Percentiles rank a stretch among this genome's conserved stretches.
Evolutionary conservation across 768 basidiomycete species (phyloP).

Genomic region (Boletus subparvulus): DNA sequence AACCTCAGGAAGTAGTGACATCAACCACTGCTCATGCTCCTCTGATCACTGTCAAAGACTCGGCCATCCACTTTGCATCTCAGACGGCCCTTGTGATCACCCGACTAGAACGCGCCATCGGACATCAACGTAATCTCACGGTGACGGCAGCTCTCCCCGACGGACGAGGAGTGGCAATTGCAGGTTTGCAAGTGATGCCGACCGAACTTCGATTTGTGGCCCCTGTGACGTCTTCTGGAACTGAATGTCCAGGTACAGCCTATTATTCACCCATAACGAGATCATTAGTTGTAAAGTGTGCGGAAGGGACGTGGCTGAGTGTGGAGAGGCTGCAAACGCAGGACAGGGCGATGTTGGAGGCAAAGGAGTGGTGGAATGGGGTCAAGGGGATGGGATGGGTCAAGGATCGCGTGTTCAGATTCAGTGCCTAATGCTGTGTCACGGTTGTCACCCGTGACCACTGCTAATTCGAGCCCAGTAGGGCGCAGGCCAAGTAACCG

Average conservation of each 20-base stretch:
- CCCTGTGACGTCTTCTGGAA: background rate
- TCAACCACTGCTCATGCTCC: slow-evolving; percentile 51
- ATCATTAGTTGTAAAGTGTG: slow-evolving; percentile 56
- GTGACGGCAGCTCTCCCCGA: slow-evolving; percentile 24
- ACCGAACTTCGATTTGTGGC: background rate
- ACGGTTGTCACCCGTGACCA: slow-evolving; percentile 19
- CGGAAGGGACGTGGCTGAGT: slow-evolving; percentile 48
- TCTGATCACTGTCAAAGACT: slow-evolving; percentile 16
- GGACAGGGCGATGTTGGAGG: slow-evolving; percentile 51
- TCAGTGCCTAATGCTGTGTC: slow-evolving; percentile 4
- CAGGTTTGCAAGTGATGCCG: slow-evolving; percentile 18
- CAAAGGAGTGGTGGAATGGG: slow-evolving; percentile 82
- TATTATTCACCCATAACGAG: slow-evolving; percentile 40
- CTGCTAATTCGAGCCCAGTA: slow-evolving; percentile 9
- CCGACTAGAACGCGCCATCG: slow-evolving; percentile 28
- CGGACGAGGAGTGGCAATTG: slow-evolving; percentile 24
- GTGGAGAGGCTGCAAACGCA: slow-evolving; percentile 63
- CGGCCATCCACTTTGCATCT: slow-evolving; percentile 16
- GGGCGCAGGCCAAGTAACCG: background rate
- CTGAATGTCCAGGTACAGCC: slow-evolving; percentile 41
- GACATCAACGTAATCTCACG: slow-evolving; percentile 29
- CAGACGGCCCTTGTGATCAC: slow-evolving; percentile 20
- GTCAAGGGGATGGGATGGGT: slow-evolving; percentile 37
- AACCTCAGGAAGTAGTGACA: slow-evolving; percentile 42
- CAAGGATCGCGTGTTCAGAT: slow-evolving; percentile 14